A percentile compares a stretch with the other conserved stretches of the same genome.
These are phyloP conservation scores for Graphiopsis chlorocephala DNA, from an alignment of 2,329 filamentous ascomycete genomes.

Conservation along the genomic window DNA sequence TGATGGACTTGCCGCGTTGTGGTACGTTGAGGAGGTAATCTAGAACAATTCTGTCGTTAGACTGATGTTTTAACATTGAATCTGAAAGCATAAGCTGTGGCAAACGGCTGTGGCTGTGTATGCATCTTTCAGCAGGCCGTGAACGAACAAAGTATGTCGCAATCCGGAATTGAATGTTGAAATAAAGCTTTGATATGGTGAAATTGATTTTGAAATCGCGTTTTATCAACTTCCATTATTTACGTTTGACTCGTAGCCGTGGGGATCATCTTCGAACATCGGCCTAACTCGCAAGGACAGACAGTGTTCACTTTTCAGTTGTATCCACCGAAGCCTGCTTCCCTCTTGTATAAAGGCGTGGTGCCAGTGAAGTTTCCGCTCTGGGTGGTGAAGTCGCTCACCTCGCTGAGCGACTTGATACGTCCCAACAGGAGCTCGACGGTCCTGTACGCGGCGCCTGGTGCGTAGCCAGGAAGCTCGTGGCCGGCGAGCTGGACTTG, in stretches of 20 bases:
- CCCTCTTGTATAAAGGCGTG: conserved; percentile 16
- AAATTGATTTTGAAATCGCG: background rate
- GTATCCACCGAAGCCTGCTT: background rate
- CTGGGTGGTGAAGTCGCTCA: conserved; percentile 21
- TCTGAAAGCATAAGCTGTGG: background rate
- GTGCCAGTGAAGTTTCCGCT: conserved; percentile 24
- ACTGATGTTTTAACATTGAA: background rate
- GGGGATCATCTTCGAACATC: background rate
- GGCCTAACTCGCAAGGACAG: background rate
- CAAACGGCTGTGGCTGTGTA: too few species aligned
- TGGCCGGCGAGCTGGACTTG: conserved; percentile 42
- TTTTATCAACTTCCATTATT: background rate
- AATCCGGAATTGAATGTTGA: background rate
- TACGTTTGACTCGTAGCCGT: background rate
- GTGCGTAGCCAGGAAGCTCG: conserved; percentile 44
- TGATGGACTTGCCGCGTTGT: background rate
- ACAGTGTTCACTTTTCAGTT: background rate
- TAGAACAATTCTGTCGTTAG: background rate
- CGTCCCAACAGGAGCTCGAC: conserved; percentile 44
- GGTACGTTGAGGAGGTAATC: background rate
- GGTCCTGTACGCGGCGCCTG: conserved; percentile 42
- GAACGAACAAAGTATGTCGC: background rate
- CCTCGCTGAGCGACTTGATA: conserved; percentile 37
- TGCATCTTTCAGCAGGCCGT: background rate
- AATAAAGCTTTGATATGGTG: background rate